Evolutionary conservation across 2,329 filamentous ascomycete species (phyloP), one percentile per base, ranked within the genome.

Genomic region (Incumbomyces delicatus): DNA sequence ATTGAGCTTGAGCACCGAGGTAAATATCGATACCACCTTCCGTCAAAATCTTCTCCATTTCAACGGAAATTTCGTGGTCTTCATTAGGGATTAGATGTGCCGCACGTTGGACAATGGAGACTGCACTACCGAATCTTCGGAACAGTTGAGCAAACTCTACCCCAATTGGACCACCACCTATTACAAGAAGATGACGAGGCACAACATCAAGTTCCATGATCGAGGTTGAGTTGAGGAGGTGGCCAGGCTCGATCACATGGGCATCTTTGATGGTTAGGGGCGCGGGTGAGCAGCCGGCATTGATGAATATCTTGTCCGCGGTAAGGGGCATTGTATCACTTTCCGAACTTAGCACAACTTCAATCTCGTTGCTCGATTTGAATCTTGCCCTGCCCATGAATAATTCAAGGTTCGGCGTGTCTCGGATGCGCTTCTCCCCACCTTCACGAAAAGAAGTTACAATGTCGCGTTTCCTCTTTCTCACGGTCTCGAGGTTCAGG

Each of bases 91-190:
- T 57, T 10, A 76, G 58, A 45, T 69, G 68, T 14, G 57, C 51
- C 3, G 57, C 63, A 8, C 68, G 58, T 57, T 76, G 71, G 2
- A 76, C 47, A 37, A 77, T 57, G 1, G 69, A 73, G 35, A 77
- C 73, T 27, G 67, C 58, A 2, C 71, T 64, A 1, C 74, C 73
- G 12, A 77, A 58, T 14, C 74, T 63, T 1, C 66, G 61, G 58
- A 76, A 73, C 20, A 76, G 61, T 58, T 77, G 74, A 2, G 66
- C 73, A 50, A 76, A 77, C 53, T 77, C 74, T 10, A 76, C 59
- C 1, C 73, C 74, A 29, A 77, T 65, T 48, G 73, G 73, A 3
- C 74, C 73, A 3, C 73, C 74, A 1, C 74, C 73, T n/a, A 77
- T 50, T 1, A 77, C 66, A 31, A 76, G 58, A 2, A 77, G 61